A percentile compares a stretch with the other conserved stretches of the same genome.
phyloP scores from a whole-genome alignment of 140 eudicot genomes.

The Flaveria floridana region DNA sequence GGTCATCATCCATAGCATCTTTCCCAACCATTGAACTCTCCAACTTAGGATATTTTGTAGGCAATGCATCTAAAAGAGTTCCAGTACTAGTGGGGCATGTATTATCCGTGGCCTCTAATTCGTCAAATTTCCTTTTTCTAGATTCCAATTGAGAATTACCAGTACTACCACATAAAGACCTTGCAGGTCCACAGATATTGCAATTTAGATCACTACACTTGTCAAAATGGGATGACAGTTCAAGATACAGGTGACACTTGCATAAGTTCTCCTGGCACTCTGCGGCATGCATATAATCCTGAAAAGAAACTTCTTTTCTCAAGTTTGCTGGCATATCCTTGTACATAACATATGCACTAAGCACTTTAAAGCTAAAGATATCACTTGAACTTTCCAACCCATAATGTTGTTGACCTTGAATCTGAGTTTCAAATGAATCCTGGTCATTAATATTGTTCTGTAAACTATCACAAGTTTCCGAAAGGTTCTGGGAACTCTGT shows the following conservation, averaged over 20 bases:
- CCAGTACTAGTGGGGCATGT: constrained; percentile 26
- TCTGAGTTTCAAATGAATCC: not conserved
- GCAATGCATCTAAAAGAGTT: constrained; percentile 35
- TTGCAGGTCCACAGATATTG: constrained; percentile 49
- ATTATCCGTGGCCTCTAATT: constrained; percentile 21
- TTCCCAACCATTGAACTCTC: constrained; percentile 31
- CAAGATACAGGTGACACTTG: constrained; percentile 41
- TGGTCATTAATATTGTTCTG: constrained; percentile 17
- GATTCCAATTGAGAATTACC: constrained; percentile 29
- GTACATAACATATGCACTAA: constrained; percentile 38
- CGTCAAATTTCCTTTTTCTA: constrained; percentile 34
- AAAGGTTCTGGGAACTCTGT: constrained; percentile 17
- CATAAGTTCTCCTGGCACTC: constrained; percentile 43
- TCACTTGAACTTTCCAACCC: constrained; percentile 30
- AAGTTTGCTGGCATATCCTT: constrained; percentile 38
- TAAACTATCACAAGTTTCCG: constrained; percentile 15
- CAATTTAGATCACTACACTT: constrained; percentile 42
- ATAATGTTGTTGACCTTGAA: constrained; percentile 20
- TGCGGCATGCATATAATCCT: constrained; percentile 44
- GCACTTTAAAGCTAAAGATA: constrained; percentile 29
- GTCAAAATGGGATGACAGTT: constrained; percentile 55
- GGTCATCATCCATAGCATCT: constrained; percentile 24
- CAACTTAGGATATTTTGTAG: constrained; percentile 53
- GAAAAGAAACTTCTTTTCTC: constrained; percentile 40
- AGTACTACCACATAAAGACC: constrained; percentile 24